Evolutionary conservation across 495 filamentous ascomycete species (phyloP).

Genomic region (Penicillium goetzii): DNA sequence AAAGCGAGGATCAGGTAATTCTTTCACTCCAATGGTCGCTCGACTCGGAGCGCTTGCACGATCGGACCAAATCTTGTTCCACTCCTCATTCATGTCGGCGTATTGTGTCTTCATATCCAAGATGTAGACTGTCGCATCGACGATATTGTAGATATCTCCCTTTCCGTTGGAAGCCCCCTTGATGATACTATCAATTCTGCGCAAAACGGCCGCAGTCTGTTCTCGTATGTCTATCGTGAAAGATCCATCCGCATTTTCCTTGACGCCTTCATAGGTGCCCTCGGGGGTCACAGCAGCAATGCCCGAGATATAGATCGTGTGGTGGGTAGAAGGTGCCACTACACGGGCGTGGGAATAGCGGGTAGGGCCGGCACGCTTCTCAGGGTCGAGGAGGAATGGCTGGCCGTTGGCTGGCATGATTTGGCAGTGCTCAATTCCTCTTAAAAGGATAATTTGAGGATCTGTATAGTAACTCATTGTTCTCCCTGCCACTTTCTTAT

Average conservation of each 20-base stretch:
- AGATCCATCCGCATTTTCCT: conserved; percentile 36
- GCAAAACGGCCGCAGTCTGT: conserved; percentile 40
- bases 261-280: conserved; percentile 33
- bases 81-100: conserved; percentile 46
- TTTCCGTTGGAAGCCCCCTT: conserved; percentile 37
- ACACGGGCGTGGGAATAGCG: conserved; percentile 39
- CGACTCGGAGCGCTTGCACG: conserved; percentile 37
- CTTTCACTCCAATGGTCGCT: conserved; percentile 40
- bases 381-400: conserved; percentile 41
- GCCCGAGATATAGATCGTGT: conserved; percentile 41
- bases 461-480: background rate
- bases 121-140: conserved; percentile 39
- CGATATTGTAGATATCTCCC: conserved; percentile 36
- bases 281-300: conserved; percentile 30
- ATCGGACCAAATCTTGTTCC: conserved; percentile 42
- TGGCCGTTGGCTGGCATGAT: conserved; percentile 38
- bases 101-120: conserved; percentile 43
- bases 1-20: conserved; percentile 38
- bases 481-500: background rate
- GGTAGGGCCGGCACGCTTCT: conserved; percentile 27
- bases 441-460: background rate
- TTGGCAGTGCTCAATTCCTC: background rate
- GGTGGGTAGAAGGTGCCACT: conserved; percentile 32
- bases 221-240: conserved; percentile 34
- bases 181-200: conserved; percentile 40